A percentile compares a stretch with the other conserved stretches of the same genome.
Conservation (phyloP, 192 early-diverging fungal species). For the Coemansia sp. region DNA sequence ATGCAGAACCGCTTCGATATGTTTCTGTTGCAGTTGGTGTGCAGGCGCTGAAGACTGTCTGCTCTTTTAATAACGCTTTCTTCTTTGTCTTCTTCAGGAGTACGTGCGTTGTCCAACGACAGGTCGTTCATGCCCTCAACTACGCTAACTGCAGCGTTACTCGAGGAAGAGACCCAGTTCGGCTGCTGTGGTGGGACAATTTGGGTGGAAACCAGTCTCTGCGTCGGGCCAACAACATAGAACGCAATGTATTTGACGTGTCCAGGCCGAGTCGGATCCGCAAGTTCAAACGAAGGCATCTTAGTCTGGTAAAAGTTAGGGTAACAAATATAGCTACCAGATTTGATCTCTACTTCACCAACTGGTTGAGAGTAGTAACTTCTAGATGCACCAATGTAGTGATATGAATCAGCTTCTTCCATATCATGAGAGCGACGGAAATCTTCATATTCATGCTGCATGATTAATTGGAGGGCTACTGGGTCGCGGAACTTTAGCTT, state of each 20-base stretch:
- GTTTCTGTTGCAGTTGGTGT: background rate
- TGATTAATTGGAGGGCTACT: constrained; percentile 26
- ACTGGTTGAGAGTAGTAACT: constrained; percentile 33
- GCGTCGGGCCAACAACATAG: background rate
- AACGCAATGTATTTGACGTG: no score
- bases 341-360: constrained; percentile 50
- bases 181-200: constrained; percentile 69
- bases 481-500: constrained; percentile 26
- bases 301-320: no score
- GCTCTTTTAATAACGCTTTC: background rate
- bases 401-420: background rate
- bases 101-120: background rate
- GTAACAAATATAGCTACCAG: constrained; percentile 69
- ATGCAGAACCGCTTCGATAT: background rate
- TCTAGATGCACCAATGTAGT: no score
- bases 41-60: background rate
- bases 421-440: background rate
- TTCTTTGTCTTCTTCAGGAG: background rate
- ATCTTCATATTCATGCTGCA: background rate
- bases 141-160: background rate
- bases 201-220: constrained; percentile 58
- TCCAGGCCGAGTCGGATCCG: no score
- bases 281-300: no score
- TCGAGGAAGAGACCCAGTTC: constrained; percentile 34
- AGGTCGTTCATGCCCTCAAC: background rate